A percentile compares a stretch with the other conserved stretches of the same genome.
Conservation (phyloP, 768 basidiomycete species). For the Podaxis rugospora region DNA sequence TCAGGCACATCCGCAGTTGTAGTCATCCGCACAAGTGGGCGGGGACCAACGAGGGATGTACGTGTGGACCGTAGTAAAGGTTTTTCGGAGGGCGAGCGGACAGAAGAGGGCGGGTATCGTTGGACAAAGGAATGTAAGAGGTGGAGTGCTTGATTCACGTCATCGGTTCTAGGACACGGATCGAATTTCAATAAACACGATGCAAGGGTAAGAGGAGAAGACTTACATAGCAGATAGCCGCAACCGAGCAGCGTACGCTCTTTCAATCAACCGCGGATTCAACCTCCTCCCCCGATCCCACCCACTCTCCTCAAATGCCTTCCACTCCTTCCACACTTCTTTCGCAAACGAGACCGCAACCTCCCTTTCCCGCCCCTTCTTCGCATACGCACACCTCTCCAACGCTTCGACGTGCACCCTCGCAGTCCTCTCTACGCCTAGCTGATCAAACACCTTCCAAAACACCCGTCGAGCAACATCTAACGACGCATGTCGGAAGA, state of each 20-base stretch:
- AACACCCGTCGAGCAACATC: slow-evolving; percentile 46
- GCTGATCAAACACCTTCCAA: slow-evolving; percentile 40
- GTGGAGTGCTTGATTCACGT: slow-evolving; percentile 48
- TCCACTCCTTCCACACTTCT: slow-evolving; percentile 68
- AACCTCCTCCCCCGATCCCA: slow-evolving; percentile 24
- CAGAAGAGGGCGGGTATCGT: slow-evolving; percentile 56
- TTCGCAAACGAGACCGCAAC: slow-evolving; percentile 49
- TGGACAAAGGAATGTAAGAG: slow-evolving; percentile 58
- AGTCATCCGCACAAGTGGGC: slow-evolving; percentile 71
- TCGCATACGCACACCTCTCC: slow-evolving; percentile 51
- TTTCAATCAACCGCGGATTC: slow-evolving; percentile 56
- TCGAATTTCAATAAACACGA: neutral
- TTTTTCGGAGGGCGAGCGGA: slow-evolving; percentile 40
- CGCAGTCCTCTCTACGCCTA: slow-evolving; percentile 42
- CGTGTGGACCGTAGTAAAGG: slow-evolving; percentile 54
- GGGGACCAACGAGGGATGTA: slow-evolving; percentile 45
- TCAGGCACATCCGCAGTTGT: slow-evolving; percentile 59
- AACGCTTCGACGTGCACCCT: slow-evolving; percentile 62
- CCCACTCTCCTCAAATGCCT: slow-evolving; percentile 36
- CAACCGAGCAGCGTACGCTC: slow-evolving; percentile 65
- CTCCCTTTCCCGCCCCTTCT: slow-evolving; percentile 40
- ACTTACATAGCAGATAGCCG: slow-evolving; percentile 59
- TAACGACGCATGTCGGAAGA: slow-evolving; percentile 52
- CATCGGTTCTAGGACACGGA: slow-evolving; percentile 34
- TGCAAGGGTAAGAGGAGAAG: neutral